Percentiles rank a stretch among this genome's conserved stretches.
Conservation (phyloP, 306 rosid genomes). For the Prinsepia uniflora region DNA sequence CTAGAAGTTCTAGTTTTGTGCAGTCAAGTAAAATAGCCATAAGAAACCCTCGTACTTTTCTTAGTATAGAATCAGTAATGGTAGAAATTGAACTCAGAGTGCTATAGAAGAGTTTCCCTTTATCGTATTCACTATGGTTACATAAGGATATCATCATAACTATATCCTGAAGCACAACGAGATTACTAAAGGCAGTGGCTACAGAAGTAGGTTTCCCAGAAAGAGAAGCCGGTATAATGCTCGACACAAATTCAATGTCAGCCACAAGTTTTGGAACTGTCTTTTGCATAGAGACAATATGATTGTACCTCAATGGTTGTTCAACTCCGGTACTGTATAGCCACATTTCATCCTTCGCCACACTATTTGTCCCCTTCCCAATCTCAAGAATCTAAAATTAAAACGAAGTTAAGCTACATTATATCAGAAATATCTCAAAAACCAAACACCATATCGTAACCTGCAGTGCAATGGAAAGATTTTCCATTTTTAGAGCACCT, state of each 20-base stretch:
- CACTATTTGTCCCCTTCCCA: slow-evolving; percentile 54
- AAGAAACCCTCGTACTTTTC: slow-evolving; percentile 79
- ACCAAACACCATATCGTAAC: not conserved
- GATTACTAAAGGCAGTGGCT: slow-evolving; percentile 46
- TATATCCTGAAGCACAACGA: slow-evolving; percentile 69
- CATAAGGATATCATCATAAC: slow-evolving; percentile 42
- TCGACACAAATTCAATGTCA: slow-evolving; percentile 55
- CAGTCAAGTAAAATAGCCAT: slow-evolving; percentile 86
- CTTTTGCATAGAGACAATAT: slow-evolving; percentile 35
- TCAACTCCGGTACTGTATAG: slow-evolving; percentile 50
- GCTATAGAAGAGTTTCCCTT: slow-evolving; percentile 67
- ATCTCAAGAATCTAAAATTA: slow-evolving; percentile 61
- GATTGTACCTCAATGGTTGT: slow-evolving; percentile 37
- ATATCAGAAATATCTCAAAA: slow-evolving; percentile 20
- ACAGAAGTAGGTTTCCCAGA: slow-evolving; percentile 56
- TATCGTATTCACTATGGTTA: slow-evolving; percentile 47
- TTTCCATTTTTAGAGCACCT: not conserved
- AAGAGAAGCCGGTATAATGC: slow-evolving; percentile 47
- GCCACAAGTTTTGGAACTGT: slow-evolving; percentile 31
- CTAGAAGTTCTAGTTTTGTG: slow-evolving; percentile 81
- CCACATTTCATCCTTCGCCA: slow-evolving; percentile 58
- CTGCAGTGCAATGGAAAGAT: not conserved
- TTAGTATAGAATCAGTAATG: slow-evolving; percentile 68
- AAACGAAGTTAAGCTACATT: slow-evolving; percentile 34
- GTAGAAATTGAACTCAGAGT: slow-evolving; percentile 71